Percentiles rank a stretch among this genome's conserved stretches.
Evolutionary conservation across 306 rosid species (phyloP).

Genomic region (Begonia fuchsioides): DNA sequence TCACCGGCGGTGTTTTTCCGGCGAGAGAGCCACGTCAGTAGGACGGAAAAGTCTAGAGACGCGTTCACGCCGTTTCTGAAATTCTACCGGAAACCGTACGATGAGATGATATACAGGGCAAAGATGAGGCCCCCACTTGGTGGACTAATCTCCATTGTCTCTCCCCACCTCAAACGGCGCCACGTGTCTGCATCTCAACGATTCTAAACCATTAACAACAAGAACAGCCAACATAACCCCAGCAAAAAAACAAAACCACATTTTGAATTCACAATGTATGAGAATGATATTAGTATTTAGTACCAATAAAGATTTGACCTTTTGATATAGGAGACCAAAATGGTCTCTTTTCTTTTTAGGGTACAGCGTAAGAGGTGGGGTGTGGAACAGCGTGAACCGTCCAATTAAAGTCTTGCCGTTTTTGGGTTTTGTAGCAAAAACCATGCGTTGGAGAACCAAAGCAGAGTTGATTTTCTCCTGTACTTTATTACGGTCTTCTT

Average conservation of each 20-base stretch:
- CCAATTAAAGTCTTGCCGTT: conserved; percentile 13
- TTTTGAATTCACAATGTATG: not conserved
- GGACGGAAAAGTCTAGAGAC: conserved; percentile 44
- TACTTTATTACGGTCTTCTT: no score
- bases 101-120: conserved; percentile 83
- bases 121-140: conserved; percentile 98
- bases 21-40: conserved; percentile 42
- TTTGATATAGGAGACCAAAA: conserved; percentile 8
- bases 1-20: conserved; percentile 84
- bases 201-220: conserved; percentile 23
- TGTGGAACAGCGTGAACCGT: conserved; percentile 49
- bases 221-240: not conserved
- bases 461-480: no score
- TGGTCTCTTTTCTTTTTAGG: not conserved
- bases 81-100: conserved; percentile 69
- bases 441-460: not conserved
- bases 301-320: conserved; percentile 26
- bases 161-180: conserved; percentile 67
- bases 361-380: conserved; percentile 48
- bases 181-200: conserved; percentile 90
- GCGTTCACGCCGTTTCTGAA: conserved; percentile 60
- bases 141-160: conserved; percentile 83
- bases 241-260: not conserved
- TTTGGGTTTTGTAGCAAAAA: conserved; percentile 16
- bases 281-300: conserved; percentile 2